Base-by-base conservation (phyloP, 2,329 filamentous ascomycete genomes). In the Amauroascus niger region DNA sequence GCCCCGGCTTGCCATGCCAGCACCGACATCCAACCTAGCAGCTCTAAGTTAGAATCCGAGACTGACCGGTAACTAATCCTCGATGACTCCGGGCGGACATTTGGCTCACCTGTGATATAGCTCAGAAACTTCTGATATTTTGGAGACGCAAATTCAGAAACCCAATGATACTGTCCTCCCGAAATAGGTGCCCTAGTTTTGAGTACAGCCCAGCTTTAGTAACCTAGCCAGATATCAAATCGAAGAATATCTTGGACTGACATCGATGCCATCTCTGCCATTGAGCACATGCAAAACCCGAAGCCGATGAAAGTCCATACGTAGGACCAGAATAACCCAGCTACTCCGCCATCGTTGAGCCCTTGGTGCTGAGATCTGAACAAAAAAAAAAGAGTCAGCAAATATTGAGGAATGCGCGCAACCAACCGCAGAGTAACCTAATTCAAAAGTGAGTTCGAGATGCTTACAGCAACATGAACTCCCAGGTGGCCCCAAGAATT, bases 241-340 rank as follows among this genome's bases (percentile, higher is more conserved):
- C n/a, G n/a, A 6, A 39, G 26, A 40, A 22, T 5, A 35, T 41
- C 4, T 16, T 3, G 28, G 9, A 53, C 56, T 53, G 51, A 65
- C 63, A 72, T 73, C 1, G 66, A 69, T 9, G 67, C 66, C 69
- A 88, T 75, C 66, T 94, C 88, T 0, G 85, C 79, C 63, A 91
- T 74, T 3, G 69, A 69, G 14, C 60, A 58, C 28, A 70, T 64
- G 16, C 90, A 76, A 22, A 82, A 83, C 6, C 86, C 84, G 24
- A 85, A 78, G 0, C 85, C 83, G 6, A 90, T 81, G 16, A 84
- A 70, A 28, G 83, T 69, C 59, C 65, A 66, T 5, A 71, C 54
- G 53, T 63, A 70, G 0, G 65, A 63, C 55, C 63, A 67, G 32
- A 66, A 61, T 22, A 67, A 39, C 3, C 60, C 60, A 22, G 59